A percentile compares a stretch with the other conserved stretches of the same genome.
These are phyloP conservation scores for Gynandropsis gynandra DNA, from an alignment of 345 rosid species.

Conservation along the genomic window DNA sequence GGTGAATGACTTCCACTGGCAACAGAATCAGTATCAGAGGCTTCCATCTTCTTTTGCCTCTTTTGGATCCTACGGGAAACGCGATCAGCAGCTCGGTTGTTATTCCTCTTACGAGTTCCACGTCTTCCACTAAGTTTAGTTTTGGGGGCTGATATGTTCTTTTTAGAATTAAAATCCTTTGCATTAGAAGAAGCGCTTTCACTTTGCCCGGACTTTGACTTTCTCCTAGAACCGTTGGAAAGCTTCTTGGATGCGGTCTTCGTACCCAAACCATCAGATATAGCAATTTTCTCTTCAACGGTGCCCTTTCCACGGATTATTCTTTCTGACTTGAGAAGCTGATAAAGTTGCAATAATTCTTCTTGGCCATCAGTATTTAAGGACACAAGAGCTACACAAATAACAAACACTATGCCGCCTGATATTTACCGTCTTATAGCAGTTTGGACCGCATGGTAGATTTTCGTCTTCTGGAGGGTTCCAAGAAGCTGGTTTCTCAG, in stretches of 20 bases:
- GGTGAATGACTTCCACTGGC: constrained; percentile 52
- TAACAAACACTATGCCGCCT: neutral
- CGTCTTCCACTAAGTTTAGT: constrained; percentile 51
- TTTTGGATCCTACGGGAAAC: constrained; percentile 67
- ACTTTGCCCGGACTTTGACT: constrained; percentile 57
- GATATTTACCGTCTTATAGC: constrained; percentile 59
- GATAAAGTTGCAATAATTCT: constrained; percentile 15
- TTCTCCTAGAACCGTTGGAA: constrained; percentile 45
- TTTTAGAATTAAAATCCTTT: constrained; percentile 41
- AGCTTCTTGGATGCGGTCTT: constrained; percentile 41
- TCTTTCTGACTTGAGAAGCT: constrained; percentile 62
- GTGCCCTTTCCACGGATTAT: constrained; percentile 27
- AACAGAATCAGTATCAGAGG: constrained; percentile 70
- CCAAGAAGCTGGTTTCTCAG: constrained; percentile 76
- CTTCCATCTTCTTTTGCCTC: constrained; percentile 66
- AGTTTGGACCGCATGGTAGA: constrained; percentile 67
- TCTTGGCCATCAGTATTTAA: constrained; percentile 7
- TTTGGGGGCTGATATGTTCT: constrained; percentile 47
- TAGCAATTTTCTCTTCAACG: constrained; percentile 42
- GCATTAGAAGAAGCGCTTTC: constrained; percentile 95
- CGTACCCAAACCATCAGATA: constrained; percentile 44
- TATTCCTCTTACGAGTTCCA: constrained; percentile 66
- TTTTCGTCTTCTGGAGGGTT: constrained; percentile 52
- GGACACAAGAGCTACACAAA: constrained; percentile 12
- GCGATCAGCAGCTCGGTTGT: constrained; percentile 85